Percentiles rank a stretch among this genome's conserved stretches.
Conservation (phyloP, 2,329 filamentous ascomycete genomes). For the Phialophora chinensis region DNA sequence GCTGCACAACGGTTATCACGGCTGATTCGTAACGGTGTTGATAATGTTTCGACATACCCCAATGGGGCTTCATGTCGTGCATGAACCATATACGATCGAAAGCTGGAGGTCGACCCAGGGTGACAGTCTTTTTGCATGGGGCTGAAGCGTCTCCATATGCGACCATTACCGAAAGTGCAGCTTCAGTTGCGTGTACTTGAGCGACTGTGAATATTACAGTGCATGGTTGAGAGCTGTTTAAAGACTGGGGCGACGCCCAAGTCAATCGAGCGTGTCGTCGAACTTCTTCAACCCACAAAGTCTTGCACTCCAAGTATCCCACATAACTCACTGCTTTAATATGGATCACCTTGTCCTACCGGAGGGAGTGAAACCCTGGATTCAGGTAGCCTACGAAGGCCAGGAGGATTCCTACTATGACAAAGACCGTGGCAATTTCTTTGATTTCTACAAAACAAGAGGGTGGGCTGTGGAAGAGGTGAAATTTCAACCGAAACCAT, state of each 20-base stretch:
- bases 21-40: neutral
- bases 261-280: neutral
- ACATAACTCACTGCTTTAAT: neutral
- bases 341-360: constrained; percentile 4
- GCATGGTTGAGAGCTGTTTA: neutral
- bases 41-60: neutral
- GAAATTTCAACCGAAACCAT: neutral
- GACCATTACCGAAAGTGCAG: neutral
- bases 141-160: neutral
- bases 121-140: neutral
- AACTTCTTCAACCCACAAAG: neutral
- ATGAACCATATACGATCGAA: neutral
- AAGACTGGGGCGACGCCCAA: neutral
- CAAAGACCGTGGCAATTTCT: constrained; percentile 2
- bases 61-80: neutral
- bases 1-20: constrained; percentile 2
- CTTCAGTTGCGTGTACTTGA: neutral
- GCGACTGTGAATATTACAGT: neutral
- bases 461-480: neutral
- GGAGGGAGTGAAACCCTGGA: constrained; percentile 6
- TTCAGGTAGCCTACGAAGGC: neutral
- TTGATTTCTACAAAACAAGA: constrained; percentile 3
- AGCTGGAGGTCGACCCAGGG: neutral
- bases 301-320: neutral
- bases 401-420: neutral